Percentiles rank a stretch among this genome's conserved stretches.
These are phyloP conservation scores for Coemansia sp. DNA, from an alignment of 192 early-diverging fungal species.

Conservation along the genomic window DNA sequence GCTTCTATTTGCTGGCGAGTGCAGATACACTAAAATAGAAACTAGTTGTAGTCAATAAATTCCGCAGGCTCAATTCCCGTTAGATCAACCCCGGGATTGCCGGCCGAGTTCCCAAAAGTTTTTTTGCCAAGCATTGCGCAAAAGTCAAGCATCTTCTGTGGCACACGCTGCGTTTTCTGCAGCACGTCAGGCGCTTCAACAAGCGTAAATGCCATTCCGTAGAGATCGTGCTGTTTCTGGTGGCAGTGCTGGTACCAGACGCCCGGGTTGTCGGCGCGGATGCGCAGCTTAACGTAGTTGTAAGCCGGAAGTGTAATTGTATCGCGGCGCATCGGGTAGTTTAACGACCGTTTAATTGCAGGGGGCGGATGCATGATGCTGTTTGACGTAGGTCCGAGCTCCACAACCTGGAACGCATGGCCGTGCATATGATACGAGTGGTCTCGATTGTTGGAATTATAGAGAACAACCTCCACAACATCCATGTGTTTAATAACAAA, in stretches of 20 bases:
- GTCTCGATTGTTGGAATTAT: too few species aligned
- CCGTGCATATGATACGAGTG: too few species aligned
- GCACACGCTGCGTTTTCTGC: conserved; percentile 53
- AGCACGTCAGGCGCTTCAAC: conserved; percentile 66
- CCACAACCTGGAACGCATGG: conserved; percentile 73
- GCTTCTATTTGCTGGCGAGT: too few species aligned
- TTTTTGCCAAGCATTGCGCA: conserved; percentile 58
- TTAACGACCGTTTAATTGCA: too few species aligned
- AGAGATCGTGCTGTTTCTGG: too few species aligned
- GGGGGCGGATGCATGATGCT: too few species aligned
- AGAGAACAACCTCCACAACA: too few species aligned
- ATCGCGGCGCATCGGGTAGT: conserved; percentile 65
- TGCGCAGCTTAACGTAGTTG: conserved; percentile 62
- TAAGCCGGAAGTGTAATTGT: conserved; percentile 59
- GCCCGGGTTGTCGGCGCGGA: conserved; percentile 79
- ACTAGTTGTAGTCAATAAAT: too few species aligned
- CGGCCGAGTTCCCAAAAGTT: conserved; percentile 70
- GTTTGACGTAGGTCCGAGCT: conserved; percentile 50
- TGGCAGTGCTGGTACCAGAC: conserved; percentile 82
- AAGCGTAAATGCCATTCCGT: conserved; percentile 60
- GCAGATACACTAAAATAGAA: too few species aligned
- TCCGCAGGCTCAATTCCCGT: too few species aligned
- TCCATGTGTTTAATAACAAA: too few species aligned
- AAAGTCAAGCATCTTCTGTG: conserved; percentile 53
- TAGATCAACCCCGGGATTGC: too few species aligned